Evolutionary conservation across 2,329 filamentous ascomycete genomes (phyloP), one percentile per base, ranked within the genome.

Genomic region (Pseudofabraea citricarpa): DNA sequence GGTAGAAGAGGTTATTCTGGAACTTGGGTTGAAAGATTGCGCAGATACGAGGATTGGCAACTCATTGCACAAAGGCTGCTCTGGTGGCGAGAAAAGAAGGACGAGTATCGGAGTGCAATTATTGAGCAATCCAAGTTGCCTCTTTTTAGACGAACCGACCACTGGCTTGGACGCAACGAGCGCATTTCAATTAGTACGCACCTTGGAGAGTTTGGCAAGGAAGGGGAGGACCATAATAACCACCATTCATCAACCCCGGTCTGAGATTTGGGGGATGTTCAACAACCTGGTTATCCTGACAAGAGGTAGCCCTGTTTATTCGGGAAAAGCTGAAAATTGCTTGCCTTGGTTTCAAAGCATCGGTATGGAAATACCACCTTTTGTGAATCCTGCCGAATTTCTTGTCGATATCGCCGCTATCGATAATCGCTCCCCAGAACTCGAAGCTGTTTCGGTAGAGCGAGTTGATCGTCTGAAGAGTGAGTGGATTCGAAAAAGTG

Each of bases 101-200:
- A 84, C 83, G 0, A 88, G 83, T 49, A 86, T 90, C 37, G 86
- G 85, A 2, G 85, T 90, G 4, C 86, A 90, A 62, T 70, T 90
- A 44, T 68, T 90, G n/a, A 80, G 83, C 4, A 90, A 90, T 57
- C 86, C 87, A 2, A 87, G 83, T 5, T 75, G 90, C 1, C 65
- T 90, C 6, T 90, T 88, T 60, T 73, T 89, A 18, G 87, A 91
- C 55, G 87, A 90, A 55, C 85, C 86, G 0, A 90, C 87, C 0
- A 90, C 85, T 1, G 85, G 84, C 1, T 70, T 90, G 6, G 86
- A 90, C 64, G 84, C 85, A 0, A 87, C 84, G 2, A 88, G 82
- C 56, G 86, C 86, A 0, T 87, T 80, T 53, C 85, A 89, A 51
- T 73, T 90, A 0, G 72, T 90, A 0, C 71, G 79, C 23, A 89